Evolutionary conservation across 177 flowering plant genomes (phyloP).

Genomic region (Vitis hybrid): DNA sequence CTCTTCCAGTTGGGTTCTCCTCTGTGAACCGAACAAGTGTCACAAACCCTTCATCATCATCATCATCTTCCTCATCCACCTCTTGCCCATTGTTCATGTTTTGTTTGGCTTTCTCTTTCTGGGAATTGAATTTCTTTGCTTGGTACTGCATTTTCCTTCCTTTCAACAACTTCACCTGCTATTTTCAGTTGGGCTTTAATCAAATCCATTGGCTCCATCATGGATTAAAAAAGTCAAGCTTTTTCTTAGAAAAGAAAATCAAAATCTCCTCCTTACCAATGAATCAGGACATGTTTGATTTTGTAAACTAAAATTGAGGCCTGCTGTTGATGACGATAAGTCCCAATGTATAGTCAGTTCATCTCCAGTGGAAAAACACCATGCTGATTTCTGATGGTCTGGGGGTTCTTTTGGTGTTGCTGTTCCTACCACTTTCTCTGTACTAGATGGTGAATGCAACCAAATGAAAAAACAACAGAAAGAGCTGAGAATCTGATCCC

Average conservation of each 20-base stretch:
- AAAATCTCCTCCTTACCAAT: slow-evolving; percentile 23
- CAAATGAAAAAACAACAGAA: slow-evolving; percentile 2
- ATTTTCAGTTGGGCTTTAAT: not conserved
- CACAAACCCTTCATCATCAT: slow-evolving; percentile 70
- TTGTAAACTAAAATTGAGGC: slow-evolving; percentile 44
- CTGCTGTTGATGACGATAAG: slow-evolving; percentile 33
- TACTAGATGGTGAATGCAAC: slow-evolving; percentile 28
- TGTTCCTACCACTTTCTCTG: slow-evolving; percentile 85
- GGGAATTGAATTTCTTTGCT: slow-evolving; percentile 17
- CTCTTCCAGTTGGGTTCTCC: slow-evolving; percentile 73
- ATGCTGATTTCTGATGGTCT: slow-evolving; percentile 44
- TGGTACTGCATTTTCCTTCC: slow-evolving; percentile 76
- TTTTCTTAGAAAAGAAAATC: not conserved
- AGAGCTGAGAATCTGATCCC: slow-evolving; percentile 3
- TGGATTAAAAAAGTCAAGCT: not conserved
- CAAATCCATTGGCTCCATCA: not conserved
- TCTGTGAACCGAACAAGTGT: slow-evolving; percentile 70
- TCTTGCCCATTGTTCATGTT: slow-evolving; percentile 5
- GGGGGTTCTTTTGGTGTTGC: slow-evolving; percentile 74
- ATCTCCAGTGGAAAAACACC: slow-evolving; percentile 84
- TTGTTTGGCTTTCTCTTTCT: slow-evolving; percentile 3
- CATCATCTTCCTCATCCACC: slow-evolving; percentile 38
- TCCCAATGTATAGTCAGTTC: slow-evolving; percentile 59
- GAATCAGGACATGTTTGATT: slow-evolving; percentile 34
- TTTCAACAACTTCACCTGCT: slow-evolving; percentile 60